A percentile compares a stretch with the other conserved stretches of the same genome.
phyloP scores from a whole-genome alignment of 2,329 filamentous ascomycete genomes.

The Botryosphaeria dothidea region DNA sequence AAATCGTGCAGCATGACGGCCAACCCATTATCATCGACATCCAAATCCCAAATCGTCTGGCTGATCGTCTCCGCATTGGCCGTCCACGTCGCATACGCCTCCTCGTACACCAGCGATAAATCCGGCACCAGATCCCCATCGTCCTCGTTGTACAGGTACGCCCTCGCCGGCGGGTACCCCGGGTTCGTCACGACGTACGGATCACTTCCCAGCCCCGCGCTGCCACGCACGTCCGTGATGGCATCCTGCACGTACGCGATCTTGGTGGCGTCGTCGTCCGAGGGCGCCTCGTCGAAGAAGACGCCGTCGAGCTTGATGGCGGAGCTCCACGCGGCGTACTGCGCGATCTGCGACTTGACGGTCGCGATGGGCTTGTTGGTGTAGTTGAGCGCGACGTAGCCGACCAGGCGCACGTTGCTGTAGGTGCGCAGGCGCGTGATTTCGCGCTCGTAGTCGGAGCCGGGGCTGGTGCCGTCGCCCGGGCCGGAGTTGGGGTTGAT shows the following conservation, averaged over 20 bases:
- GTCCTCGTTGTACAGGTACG: background rate
- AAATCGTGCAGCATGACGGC: conserved; percentile 4
- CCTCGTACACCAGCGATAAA: conserved; percentile 3
- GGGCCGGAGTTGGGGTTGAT: background rate
- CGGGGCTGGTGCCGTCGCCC: background rate
- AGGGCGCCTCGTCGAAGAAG: conserved; percentile 11
- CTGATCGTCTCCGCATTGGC: background rate
- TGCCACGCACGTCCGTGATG: background rate
- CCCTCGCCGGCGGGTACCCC: background rate
- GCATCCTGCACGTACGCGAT: background rate
- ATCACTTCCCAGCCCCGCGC: background rate
- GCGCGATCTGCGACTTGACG: conserved; percentile 44
- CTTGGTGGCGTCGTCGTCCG: background rate
- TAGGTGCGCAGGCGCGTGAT: conserved; percentile 49
- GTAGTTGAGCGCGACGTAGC: conserved; percentile 53
- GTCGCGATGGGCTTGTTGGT: conserved; percentile 58
- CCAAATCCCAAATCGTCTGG: background rate
- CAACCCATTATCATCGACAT: background rate
- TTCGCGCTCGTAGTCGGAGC: background rate
- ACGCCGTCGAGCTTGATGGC: background rate
- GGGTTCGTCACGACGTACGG: conserved; percentile 10
- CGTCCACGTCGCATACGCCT: background rate
- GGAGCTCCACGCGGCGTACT: background rate
- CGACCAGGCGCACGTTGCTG: conserved; percentile 53
- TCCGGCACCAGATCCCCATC: background rate